phyloP scores from a whole-genome alignment of 129 eudicot genomes.

The Sambucus nigra region DNA sequence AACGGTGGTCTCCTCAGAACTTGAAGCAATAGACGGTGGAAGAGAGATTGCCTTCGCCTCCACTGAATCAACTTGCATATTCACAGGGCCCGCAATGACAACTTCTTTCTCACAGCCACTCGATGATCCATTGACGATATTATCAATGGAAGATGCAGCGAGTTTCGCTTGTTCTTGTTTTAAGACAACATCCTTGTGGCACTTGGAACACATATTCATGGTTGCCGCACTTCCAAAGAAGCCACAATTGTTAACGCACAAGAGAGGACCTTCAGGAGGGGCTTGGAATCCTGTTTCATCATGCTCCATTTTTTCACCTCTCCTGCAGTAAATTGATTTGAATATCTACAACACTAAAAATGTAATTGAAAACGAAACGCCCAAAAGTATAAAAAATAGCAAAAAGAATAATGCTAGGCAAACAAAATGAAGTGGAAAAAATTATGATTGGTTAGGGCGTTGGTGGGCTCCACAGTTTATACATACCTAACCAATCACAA shows the following conservation, averaged over 20 bases:
- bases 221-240: constrained; percentile 67
- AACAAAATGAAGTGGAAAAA: too few relatives aligned
- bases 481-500: too few relatives aligned
- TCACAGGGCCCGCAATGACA: constrained; percentile 16
- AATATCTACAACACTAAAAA: neutral
- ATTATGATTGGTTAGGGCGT: too few relatives aligned
- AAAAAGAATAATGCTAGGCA: too few relatives aligned
- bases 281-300: constrained; percentile 60
- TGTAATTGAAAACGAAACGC: too few relatives aligned
- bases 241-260: constrained; percentile 68
- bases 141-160: constrained; percentile 56
- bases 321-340: constrained; percentile 18
- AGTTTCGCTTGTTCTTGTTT: constrained; percentile 69
- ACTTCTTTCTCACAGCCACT: constrained; percentile 12
- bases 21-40: constrained; percentile 17
- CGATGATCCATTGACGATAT: constrained; percentile 34
- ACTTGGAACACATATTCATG: constrained; percentile 84
- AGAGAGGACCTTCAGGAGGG: constrained; percentile 50
- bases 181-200: constrained; percentile 58
- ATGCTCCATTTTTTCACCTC: constrained; percentile 43
- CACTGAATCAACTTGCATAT: constrained; percentile 17
- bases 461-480: too few relatives aligned
- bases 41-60: constrained; percentile 21
- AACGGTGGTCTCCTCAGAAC: constrained; percentile 20
- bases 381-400: too few relatives aligned